A percentile compares a stretch with the other conserved stretches of the same genome.
Conservation (phyloP, 2,329 filamentous ascomycete species). For the Fusarium avenaceum region DNA sequence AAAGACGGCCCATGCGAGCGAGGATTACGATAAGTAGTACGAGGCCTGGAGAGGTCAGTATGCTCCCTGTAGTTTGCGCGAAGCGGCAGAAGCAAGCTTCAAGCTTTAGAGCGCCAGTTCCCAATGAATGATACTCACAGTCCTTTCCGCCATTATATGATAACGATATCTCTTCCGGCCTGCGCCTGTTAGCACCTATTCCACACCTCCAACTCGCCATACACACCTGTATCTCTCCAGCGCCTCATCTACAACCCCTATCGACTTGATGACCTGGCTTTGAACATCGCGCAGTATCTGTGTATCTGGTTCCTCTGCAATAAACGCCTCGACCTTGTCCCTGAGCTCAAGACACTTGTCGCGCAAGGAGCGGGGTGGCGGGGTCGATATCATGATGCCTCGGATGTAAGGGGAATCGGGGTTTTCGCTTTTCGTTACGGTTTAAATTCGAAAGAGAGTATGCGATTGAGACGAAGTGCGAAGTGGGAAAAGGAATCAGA, state of each 20-base stretch:
- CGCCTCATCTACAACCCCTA: conserved; percentile 81
- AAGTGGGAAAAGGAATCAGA: not conserved
- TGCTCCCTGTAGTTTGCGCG: not conserved
- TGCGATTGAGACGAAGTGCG: not conserved
- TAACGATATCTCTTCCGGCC: conserved; percentile 82
- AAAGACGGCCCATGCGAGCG: conserved; percentile 65
- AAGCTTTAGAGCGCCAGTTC: too few relatives aligned
- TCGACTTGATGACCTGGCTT: conserved; percentile 77
- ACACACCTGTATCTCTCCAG: conserved; percentile 78
- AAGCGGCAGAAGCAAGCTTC: not conserved
- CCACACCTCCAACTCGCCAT: not conserved
- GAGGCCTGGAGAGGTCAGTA: conserved; percentile 64
- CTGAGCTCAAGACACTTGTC: conserved; percentile 67
- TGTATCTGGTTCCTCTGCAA: conserved; percentile 69
- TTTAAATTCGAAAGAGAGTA: too few relatives aligned
- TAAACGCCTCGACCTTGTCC: conserved; percentile 73
- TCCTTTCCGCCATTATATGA: conserved; percentile 99
- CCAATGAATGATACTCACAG: conserved; percentile 57
- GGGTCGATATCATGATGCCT: conserved; percentile 40
- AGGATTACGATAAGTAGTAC: conserved; percentile 91
- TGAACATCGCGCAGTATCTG: conserved; percentile 75
- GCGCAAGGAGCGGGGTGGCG: conserved; percentile 50
- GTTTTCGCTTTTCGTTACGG: not conserved
- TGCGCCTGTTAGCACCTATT: conserved; percentile 54
- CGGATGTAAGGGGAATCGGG: conserved; percentile 3